Evolutionary conservation across 73 alveolate species (phyloP).

Genomic region (Tetrahymena thermophila): DNA sequence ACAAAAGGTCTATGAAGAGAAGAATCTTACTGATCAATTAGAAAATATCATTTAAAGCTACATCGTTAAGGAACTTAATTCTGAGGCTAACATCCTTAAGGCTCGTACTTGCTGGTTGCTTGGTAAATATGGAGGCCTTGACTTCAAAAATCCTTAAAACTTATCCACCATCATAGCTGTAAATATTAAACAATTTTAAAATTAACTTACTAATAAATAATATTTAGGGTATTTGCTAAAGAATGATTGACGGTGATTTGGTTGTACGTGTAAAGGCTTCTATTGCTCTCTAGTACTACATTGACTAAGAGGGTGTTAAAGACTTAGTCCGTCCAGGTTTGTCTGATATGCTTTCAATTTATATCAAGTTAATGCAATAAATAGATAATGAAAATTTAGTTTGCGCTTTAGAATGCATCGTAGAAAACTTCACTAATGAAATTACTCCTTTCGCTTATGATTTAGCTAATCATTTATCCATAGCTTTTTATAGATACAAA

Average conservation of each 20-base stretch:
- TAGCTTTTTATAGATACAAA: slow-evolving; percentile 47
- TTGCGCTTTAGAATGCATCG: slow-evolving; percentile 78
- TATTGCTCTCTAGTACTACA: slow-evolving; percentile 45
- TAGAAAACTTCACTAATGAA: slow-evolving; percentile 58
- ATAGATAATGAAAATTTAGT: slow-evolving; percentile 78
- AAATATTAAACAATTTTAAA: slow-evolving; percentile 43
- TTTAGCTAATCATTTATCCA: slow-evolving; percentile 49
- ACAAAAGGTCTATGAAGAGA: background rate
- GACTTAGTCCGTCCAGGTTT: slow-evolving; percentile 56
- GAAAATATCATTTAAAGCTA: background rate
- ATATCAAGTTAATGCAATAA: slow-evolving; percentile 64
- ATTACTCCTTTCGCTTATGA: slow-evolving; percentile 76
- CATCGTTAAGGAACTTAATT: background rate
- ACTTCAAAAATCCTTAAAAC: slow-evolving; percentile 57
- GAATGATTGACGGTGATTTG: slow-evolving; percentile 53
- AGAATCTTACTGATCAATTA: background rate
- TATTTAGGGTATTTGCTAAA: slow-evolving; percentile 27
- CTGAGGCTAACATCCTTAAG: background rate
- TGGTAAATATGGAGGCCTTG: background rate
- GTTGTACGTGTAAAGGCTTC: slow-evolving; percentile 78
- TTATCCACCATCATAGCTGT: slow-evolving; percentile 61
- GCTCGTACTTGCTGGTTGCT: background rate
- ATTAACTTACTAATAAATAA: background rate
- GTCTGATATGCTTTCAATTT: slow-evolving; percentile 52
- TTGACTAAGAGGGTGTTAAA: slow-evolving; percentile 46